phyloP scores from a whole-genome alignment of 2,329 filamentous ascomycete species.

The Cryphonectria japonica region DNA sequence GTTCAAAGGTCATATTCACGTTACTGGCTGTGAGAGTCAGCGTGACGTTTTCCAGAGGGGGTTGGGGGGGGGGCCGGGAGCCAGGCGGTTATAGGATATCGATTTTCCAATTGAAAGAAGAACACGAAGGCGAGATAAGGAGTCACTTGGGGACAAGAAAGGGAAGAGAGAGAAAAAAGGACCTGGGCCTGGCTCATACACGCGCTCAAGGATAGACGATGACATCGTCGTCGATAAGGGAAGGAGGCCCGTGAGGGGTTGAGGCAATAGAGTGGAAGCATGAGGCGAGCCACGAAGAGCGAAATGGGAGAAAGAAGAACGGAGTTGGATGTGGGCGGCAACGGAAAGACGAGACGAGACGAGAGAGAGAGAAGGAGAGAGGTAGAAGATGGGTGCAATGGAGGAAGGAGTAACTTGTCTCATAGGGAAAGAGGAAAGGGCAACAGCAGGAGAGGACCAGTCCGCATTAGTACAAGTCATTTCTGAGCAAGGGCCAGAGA shows the following conservation, averaged over 20 bases:
- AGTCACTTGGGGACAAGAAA: not conserved
- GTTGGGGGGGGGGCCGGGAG: too few species aligned
- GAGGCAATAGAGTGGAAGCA: not conserved
- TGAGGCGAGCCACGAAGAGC: not conserved
- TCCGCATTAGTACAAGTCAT: conserved; percentile 13
- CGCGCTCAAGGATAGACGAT: not conserved
- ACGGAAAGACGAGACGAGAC: not conserved
- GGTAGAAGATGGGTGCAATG: not conserved
- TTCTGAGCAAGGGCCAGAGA: not conserved
- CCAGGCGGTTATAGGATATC: not conserved
- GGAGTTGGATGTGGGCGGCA: not conserved
- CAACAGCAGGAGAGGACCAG: not conserved
- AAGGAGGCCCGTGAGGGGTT: not conserved
- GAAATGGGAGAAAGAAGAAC: not conserved
- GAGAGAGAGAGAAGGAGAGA: not conserved
- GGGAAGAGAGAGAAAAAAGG: too few species aligned
- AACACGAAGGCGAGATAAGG: not conserved
- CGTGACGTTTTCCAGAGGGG: not conserved
- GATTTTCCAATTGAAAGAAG: not conserved
- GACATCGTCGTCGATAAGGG: not conserved
- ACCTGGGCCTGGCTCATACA: not conserved
- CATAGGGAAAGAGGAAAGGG: not conserved
- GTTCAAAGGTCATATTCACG: not conserved
- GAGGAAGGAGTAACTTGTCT: not conserved
- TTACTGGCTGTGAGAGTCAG: not conserved